phyloP scores from a whole-genome alignment of 1,284 basidiomycete genomes.

The Heterobasidion parviporum region DNA sequence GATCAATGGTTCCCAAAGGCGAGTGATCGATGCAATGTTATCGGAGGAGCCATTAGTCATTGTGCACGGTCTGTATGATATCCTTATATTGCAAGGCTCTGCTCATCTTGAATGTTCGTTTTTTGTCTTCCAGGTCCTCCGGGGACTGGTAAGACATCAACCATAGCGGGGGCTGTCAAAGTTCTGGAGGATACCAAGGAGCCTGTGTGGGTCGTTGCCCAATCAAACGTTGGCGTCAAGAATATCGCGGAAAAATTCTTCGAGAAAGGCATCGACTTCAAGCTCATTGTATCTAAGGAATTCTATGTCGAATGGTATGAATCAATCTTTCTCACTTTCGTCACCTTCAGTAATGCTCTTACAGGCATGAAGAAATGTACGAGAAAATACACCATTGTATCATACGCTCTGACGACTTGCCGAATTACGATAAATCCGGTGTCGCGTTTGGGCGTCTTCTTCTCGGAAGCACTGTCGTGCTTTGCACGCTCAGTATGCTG shows the following conservation, averaged over 20 bases:
- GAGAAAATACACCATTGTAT: constrained; percentile 21
- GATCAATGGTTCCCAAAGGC: neutral
- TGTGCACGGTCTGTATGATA: constrained; percentile 5
- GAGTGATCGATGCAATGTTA: neutral
- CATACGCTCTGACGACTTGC: constrained; percentile 28
- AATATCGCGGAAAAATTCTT: constrained; percentile 35
- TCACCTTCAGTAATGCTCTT: neutral
- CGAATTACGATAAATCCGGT: constrained; percentile 13
- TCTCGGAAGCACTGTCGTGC: constrained; percentile 22
- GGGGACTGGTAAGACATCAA: constrained; percentile 25
- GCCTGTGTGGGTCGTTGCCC: constrained; percentile 21
- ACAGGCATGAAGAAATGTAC: constrained; percentile 44
- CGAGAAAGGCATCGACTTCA: constrained; percentile 30
- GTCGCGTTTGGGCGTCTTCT: constrained; percentile 15
- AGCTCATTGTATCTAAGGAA: constrained; percentile 38
- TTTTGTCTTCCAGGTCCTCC: constrained; percentile 17
- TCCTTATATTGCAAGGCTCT: neutral
- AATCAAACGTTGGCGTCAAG: constrained; percentile 37
- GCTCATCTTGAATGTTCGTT: neutral
- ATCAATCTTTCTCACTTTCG: no score
- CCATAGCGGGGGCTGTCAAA: constrained; percentile 19
- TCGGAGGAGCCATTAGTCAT: constrained; percentile 5
- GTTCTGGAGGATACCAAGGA: constrained; percentile 5
- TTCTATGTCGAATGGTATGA: constrained; percentile 40
- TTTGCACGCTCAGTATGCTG: constrained; percentile 36